Percentiles rank a stretch among this genome's conserved stretches.
Conservation (phyloP, 345 rosid genomes). For the Citrus medica region DNA sequence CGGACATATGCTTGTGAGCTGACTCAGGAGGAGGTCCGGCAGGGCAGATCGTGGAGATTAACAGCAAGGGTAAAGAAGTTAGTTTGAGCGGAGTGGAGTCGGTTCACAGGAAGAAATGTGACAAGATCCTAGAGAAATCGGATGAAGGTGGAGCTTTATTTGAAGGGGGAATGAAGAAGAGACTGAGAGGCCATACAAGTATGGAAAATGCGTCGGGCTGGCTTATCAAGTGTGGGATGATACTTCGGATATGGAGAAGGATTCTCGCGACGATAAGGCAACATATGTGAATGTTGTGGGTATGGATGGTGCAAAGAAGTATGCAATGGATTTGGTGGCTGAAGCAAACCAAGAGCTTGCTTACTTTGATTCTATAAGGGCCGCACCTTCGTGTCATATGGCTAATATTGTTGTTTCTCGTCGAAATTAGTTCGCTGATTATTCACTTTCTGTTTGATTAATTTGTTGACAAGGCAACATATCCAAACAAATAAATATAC, state of each 20-base stretch:
- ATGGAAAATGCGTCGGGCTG: not conserved
- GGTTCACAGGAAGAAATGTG: too few relatives aligned
- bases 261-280: constrained; percentile 26
- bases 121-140: constrained; percentile 29
- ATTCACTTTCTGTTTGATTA: too few relatives aligned
- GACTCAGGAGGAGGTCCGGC: constrained; percentile 45
- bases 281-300: constrained; percentile 32
- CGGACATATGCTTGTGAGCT: constrained; percentile 23
- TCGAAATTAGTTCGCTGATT: not conserved
- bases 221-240: constrained; percentile 35
- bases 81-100: too few relatives aligned
- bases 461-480: too few relatives aligned
- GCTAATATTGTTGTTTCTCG: constrained; percentile 10
- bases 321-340: constrained; percentile 21
- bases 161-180: constrained; percentile 30
- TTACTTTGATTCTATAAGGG: constrained; percentile 21
- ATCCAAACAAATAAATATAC: too few relatives aligned
- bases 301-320: constrained; percentile 24
- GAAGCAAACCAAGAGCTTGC: constrained; percentile 26
- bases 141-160: constrained; percentile 29
- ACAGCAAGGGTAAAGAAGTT: not conserved
- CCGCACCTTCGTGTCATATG: constrained; percentile 24
- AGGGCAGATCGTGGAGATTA: constrained; percentile 44
- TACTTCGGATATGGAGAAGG: constrained; percentile 32
- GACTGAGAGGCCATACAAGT: constrained; percentile 23